phyloP scores from a whole-genome alignment of 129 eudicot genomes.

The Calendula officinalis region DNA sequence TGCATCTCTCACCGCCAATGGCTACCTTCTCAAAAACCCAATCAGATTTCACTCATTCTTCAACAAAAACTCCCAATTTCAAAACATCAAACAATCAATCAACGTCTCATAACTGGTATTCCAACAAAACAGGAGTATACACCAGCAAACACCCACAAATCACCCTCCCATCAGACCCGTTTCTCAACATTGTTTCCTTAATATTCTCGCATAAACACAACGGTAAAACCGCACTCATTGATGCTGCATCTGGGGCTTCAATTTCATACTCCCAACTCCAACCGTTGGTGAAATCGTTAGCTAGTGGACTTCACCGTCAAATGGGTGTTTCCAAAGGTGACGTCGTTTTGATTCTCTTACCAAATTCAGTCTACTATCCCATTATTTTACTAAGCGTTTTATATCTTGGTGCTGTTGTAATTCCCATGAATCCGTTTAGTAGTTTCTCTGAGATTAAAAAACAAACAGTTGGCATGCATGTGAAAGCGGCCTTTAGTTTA shows the following conservation, averaged over 20 bases:
- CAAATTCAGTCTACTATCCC: slow-evolving; percentile 69
- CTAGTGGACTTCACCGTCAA: slow-evolving; percentile 55
- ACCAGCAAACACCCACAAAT: slow-evolving; percentile 48
- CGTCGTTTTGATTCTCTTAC: slow-evolving; percentile 57
- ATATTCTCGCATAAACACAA: slow-evolving; percentile 57
- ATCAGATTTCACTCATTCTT: neutral
- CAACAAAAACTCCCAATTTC: neutral
- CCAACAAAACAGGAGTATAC: slow-evolving; percentile 64
- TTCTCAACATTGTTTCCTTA: slow-evolving; percentile 62
- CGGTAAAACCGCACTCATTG: slow-evolving; percentile 62
- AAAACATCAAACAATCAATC: neutral
- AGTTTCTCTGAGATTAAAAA: slow-evolving; percentile 59
- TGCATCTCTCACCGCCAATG: slow-evolving; percentile 11
- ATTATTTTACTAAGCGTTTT: slow-evolving; percentile 54
- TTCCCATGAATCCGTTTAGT: slow-evolving; percentile 77
- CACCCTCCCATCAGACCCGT: slow-evolving; percentile 58
- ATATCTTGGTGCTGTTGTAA: slow-evolving; percentile 63
- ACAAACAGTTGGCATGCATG: slow-evolving; percentile 50
- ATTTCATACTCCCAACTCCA: slow-evolving; percentile 49
- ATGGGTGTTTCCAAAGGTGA: slow-evolving; percentile 75
- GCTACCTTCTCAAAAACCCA: slow-evolving; percentile 18
- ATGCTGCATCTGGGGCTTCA: slow-evolving; percentile 59
- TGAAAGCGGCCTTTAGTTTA: slow-evolving; percentile 40
- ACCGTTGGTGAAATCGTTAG: slow-evolving; percentile 50
- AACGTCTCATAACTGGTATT: slow-evolving; percentile 39